Conservation (phyloP, 2,329 filamentous ascomycete species). For the Trichoderma koningii region DNA sequence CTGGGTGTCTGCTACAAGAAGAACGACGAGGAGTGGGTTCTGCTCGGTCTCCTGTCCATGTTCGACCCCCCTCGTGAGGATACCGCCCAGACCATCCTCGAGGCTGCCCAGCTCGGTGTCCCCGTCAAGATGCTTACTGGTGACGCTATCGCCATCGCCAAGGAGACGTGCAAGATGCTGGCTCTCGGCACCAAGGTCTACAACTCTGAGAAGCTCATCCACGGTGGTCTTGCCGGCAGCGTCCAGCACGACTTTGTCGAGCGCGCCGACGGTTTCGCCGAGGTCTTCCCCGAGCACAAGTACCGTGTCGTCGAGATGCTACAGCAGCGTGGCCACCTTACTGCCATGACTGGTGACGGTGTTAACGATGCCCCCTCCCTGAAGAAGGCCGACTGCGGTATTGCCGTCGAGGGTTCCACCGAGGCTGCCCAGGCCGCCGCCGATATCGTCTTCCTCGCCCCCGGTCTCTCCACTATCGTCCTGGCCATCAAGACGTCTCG, state of each 20-base stretch:
- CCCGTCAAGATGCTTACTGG: constrained; percentile 96
- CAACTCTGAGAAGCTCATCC: constrained; percentile 88
- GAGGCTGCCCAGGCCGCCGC: constrained; percentile 89
- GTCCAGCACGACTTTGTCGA: constrained; percentile 96
- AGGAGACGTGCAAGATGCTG: constrained; percentile 87
- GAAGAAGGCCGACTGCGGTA: constrained; percentile 93
- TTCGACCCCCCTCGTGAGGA: constrained; percentile 89
- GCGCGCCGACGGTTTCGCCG: constrained; percentile 91
- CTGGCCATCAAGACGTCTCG: constrained; percentile 90
- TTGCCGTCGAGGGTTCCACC: constrained; percentile 88
- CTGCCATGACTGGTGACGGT: constrained; percentile 95
- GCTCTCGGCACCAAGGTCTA: constrained; percentile 92
- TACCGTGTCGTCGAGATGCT: constrained; percentile 92
- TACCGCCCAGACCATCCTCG: constrained; percentile 85
- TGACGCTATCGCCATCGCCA: constrained; percentile 89
- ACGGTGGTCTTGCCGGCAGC: constrained; percentile 85
- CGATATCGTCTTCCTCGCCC: constrained; percentile 91
- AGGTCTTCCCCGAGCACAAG: constrained; percentile 95
- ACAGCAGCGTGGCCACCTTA: constrained; percentile 88
- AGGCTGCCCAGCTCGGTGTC: constrained; percentile 83
- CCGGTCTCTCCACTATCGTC: constrained; percentile 88
- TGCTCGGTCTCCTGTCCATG: constrained; percentile 93
- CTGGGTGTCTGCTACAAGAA: constrained; percentile 91
- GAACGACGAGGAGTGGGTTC: constrained; percentile 79
- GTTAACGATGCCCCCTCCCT: constrained; percentile 91